A percentile compares a stretch with the other conserved stretches of the same genome.
Evolutionary conservation across 768 basidiomycete species (phyloP).

Genomic region (Podaxis sp.): DNA sequence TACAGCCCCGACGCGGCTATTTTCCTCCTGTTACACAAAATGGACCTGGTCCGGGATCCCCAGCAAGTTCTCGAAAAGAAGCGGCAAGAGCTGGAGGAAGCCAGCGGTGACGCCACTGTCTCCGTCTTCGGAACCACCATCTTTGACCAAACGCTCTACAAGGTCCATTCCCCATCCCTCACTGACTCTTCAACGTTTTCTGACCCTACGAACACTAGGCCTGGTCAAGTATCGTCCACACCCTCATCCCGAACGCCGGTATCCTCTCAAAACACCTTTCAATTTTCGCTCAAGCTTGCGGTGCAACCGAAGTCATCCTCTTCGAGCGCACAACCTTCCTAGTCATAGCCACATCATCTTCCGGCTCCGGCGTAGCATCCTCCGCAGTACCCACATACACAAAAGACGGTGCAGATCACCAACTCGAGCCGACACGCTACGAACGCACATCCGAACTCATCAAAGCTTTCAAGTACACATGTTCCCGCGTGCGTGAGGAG

Average conservation of each 20-base stretch:
- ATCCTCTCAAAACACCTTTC: constrained; percentile 85
- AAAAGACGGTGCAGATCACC: constrained; percentile 31
- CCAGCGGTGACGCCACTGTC: constrained; percentile 56
- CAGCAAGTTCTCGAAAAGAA: constrained; percentile 65
- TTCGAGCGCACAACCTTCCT: constrained; percentile 98
- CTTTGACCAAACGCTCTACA: constrained; percentile 96
- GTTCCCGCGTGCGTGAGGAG: constrained; percentile 80
- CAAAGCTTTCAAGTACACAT: constrained; percentile 93
- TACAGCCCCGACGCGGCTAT: constrained; percentile 82
- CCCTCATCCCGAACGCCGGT: constrained; percentile 92
- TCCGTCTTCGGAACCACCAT: constrained; percentile 93
- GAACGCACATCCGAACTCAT: constrained; percentile 91
- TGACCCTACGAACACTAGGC: constrained; percentile 51
- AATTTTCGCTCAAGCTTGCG: constrained; percentile 83
- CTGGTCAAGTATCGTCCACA: constrained; percentile 97
- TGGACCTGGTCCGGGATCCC: constrained; percentile 84
- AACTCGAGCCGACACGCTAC: constrained; percentile 69
- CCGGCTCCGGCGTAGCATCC: constrained; percentile 35
- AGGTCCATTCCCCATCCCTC: constrained; percentile 42
- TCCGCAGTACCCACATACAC: constrained; percentile 21
- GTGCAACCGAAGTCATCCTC: constrained; percentile 90
- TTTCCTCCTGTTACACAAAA: constrained; percentile 94
- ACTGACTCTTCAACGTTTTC: constrained; percentile 4
- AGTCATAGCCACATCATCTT: constrained; percentile 84
- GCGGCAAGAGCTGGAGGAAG: constrained; percentile 67